Conservation (phyloP, 73 alveolate genomes). For the Tetrahymena thermophila region DNA sequence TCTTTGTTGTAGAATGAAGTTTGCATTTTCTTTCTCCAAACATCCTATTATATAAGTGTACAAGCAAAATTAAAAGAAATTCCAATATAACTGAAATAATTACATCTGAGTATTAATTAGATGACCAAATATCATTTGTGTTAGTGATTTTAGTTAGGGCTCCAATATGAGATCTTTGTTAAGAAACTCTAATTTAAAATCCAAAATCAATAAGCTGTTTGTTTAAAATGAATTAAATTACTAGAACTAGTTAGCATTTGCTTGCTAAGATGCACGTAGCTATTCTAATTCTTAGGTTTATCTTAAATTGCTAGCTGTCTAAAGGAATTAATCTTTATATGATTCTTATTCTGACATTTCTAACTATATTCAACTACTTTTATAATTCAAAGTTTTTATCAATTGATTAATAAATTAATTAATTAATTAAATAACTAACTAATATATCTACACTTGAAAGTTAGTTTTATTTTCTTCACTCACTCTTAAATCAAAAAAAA, state of each 20-base stretch:
- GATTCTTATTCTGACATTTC: background rate
- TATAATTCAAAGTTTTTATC: background rate
- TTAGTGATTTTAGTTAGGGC: constrained; percentile 13
- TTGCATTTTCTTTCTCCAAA: constrained; percentile 33
- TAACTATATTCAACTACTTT: background rate
- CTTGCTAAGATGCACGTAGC: background rate
- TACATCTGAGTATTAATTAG: constrained; percentile 43
- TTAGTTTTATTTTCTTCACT: background rate
- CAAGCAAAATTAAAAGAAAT: background rate
- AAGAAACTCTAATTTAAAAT: background rate
- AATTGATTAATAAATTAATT: too few species aligned
- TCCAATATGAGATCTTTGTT: background rate
- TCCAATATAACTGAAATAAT: background rate
- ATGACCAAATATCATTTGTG: constrained; percentile 42
- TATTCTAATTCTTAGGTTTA: background rate
- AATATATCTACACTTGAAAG: background rate
- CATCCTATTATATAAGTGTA: constrained; percentile 5
- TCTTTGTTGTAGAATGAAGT: constrained; percentile 35
- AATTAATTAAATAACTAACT: too few species aligned
- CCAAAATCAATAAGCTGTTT: background rate
- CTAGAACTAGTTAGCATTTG: background rate
- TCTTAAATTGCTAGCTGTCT: background rate
- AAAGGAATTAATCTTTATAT: background rate
- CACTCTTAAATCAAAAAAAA: background rate
- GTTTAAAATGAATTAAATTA: background rate